Percentiles rank a stretch among this genome's conserved stretches.
Evolutionary conservation across 1,284 basidiomycete species (phyloP).

Genomic region (Mycena citricolor): DNA sequence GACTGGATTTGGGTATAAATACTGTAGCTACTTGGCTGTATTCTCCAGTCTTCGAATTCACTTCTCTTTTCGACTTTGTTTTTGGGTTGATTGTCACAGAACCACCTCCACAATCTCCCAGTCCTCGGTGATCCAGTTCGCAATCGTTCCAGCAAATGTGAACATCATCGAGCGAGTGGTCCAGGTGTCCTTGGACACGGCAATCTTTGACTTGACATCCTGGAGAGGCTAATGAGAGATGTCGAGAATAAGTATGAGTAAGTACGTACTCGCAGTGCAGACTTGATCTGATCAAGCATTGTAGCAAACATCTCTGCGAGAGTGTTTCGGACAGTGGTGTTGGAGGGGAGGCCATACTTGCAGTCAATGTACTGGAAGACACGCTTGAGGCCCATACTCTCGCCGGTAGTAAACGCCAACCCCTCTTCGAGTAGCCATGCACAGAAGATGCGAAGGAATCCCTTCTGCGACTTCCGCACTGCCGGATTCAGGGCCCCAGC

Average conservation of each 20-base stretch:
- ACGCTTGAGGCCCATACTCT: not conserved
- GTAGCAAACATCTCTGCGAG: conserved; percentile 7
- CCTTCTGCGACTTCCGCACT: conserved; percentile 1
- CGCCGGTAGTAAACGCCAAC: conserved; percentile 4
- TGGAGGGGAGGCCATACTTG: conserved; percentile 2
- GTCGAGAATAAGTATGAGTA: not conserved
- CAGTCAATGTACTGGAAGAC: conserved; percentile 1
- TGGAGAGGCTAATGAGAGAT: not conserved
- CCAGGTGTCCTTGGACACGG: conserved; percentile 7
- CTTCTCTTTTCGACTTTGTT: too few species aligned
- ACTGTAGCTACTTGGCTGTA: too few species aligned
- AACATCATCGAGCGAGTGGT: conserved; percentile 12
- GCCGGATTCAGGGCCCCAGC: conserved; percentile 15
- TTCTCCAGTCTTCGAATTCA: too few species aligned
- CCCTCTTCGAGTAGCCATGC: conserved; percentile 9
- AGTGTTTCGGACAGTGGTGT: conserved; percentile 9
- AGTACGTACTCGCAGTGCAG: conserved; percentile 2
- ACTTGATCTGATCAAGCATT: conserved; percentile 6
- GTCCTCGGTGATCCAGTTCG: conserved; percentile 10
- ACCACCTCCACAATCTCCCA: conserved; percentile 11
- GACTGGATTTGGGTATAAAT: too few species aligned
- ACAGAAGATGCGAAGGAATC: conserved; percentile 7
- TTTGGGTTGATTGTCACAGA: too few species aligned
- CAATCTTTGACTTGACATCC: conserved; percentile 4
- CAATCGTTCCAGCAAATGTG: conserved; percentile 10